Evolutionary conservation across 306 rosid genomes (phyloP).

Genomic region (Cucurbita argyrosperma): DNA sequence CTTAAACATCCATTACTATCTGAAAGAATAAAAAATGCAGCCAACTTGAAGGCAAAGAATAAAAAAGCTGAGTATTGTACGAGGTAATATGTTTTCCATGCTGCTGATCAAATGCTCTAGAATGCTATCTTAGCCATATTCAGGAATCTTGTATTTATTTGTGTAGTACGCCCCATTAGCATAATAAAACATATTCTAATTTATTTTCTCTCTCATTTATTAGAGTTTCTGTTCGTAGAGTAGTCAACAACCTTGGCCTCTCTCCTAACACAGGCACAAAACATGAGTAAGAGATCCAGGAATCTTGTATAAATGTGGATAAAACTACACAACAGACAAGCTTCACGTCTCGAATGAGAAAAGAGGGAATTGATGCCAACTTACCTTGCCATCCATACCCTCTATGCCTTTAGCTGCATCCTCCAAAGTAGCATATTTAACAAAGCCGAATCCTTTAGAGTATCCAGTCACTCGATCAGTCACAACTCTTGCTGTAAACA

Average conservation of each 20-base stretch:
- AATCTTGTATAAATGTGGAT: neutral
- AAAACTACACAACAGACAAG: neutral
- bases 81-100: neutral
- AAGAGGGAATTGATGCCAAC: neutral
- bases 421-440: slow-evolving; percentile 58
- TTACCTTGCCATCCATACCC: slow-evolving; percentile 98
- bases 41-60: too few relatives aligned
- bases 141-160: neutral
- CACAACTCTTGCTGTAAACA: slow-evolving; percentile 70
- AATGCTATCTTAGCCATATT: neutral
- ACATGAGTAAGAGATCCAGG: neutral
- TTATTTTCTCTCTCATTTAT: neutral
- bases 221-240: neutral
- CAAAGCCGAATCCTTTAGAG: slow-evolving; percentile 93
- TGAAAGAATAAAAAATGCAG: neutral
- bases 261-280: neutral
- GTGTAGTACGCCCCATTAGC: neutral
- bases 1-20: neutral
- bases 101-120: neutral
- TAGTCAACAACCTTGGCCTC: neutral
- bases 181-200: neutral
- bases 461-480: slow-evolving; percentile 81
- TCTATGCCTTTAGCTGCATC: slow-evolving; percentile 78
- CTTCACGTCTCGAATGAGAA: neutral
- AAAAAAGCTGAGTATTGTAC: neutral